Evolutionary conservation across 305 asterid species (phyloP).

Genomic region (Galium porrigens): DNA sequence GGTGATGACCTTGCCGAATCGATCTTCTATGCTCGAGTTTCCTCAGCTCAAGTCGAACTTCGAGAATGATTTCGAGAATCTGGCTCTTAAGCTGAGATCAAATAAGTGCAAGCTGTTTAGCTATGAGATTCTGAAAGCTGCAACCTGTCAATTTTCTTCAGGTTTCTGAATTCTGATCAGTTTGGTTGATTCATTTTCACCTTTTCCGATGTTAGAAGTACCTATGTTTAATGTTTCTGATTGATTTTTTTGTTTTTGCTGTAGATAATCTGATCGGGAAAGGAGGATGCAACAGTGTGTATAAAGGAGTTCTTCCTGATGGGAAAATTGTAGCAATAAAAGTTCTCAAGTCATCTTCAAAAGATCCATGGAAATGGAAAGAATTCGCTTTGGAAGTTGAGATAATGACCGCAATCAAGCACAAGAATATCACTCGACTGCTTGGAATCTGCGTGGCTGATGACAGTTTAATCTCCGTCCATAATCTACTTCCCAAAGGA

Average conservation of each 20-base stretch:
- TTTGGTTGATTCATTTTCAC: background rate
- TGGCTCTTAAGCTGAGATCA: conserved; percentile 28
- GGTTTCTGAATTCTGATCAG: conserved; percentile 11
- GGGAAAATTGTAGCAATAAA: conserved; percentile 69
- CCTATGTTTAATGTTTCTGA: background rate
- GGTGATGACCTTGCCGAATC: conserved; percentile 69
- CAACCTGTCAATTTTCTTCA: conserved; percentile 53
- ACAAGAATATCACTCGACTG: conserved; percentile 45
- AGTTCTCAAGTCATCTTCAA: conserved; percentile 42
- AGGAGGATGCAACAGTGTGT: conserved; percentile 72
- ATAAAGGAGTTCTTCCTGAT: conserved; percentile 54
- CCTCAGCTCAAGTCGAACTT: conserved; percentile 28
- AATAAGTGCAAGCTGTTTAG: conserved; percentile 44
- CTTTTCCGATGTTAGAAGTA: background rate
- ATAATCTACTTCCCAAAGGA: conserved; percentile 49
- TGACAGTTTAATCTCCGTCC: conserved; percentile 47
- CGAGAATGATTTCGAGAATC: conserved; percentile 37
- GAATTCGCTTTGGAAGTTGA: conserved; percentile 55
- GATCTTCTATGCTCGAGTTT: conserved; percentile 32
- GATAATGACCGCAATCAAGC: conserved; percentile 63
- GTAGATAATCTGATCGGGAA: conserved; percentile 61
- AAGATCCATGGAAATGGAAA: conserved; percentile 48
- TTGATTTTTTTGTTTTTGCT: background rate
- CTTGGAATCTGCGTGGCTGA: conserved; percentile 62
- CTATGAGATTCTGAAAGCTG: conserved; percentile 36